phyloP scores from a whole-genome alignment of 148 eudicot species.

The Camellia japonica region DNA sequence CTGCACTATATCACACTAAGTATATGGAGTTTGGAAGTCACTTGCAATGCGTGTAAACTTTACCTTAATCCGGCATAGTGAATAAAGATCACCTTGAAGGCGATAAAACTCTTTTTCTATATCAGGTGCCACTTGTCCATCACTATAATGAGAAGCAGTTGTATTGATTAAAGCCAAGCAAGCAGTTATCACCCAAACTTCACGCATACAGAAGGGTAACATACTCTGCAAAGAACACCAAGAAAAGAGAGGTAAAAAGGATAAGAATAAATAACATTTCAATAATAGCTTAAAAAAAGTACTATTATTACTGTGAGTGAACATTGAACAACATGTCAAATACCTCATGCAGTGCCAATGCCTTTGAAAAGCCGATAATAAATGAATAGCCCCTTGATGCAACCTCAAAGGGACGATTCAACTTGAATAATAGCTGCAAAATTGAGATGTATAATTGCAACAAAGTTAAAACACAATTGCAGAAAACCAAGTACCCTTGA shows the following conservation, averaged over 20 bases:
- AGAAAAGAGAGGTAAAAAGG: slow-evolving; percentile 20
- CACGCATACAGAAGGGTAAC: slow-evolving; percentile 92
- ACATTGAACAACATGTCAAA: slow-evolving; percentile 12
- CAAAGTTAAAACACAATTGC: background rate
- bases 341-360: slow-evolving; percentile 79
- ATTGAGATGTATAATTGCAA: slow-evolving; percentile 18
- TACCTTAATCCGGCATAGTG: slow-evolving; percentile 90
- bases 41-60: background rate
- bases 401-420: slow-evolving; percentile 91
- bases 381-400: slow-evolving; percentile 89
- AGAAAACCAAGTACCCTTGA: background rate
- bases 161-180: slow-evolving; percentile 72
- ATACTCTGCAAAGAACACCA: slow-evolving; percentile 43
- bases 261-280: slow-evolving; percentile 4
- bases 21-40: background rate
- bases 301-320: background rate
- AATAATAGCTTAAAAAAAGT: slow-evolving; percentile 8
- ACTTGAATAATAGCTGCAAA: slow-evolving; percentile 78
- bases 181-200: slow-evolving; percentile 94
- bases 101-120: slow-evolving; percentile 87
- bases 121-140: slow-evolving; percentile 69
- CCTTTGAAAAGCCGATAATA: slow-evolving; percentile 82
- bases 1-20: background rate
- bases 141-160: slow-evolving; percentile 63
- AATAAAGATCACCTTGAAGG: slow-evolving; percentile 82